Conservation (phyloP, 805 yeast genomes). For the Yamadazyma takamatsuzukensis region DNA sequence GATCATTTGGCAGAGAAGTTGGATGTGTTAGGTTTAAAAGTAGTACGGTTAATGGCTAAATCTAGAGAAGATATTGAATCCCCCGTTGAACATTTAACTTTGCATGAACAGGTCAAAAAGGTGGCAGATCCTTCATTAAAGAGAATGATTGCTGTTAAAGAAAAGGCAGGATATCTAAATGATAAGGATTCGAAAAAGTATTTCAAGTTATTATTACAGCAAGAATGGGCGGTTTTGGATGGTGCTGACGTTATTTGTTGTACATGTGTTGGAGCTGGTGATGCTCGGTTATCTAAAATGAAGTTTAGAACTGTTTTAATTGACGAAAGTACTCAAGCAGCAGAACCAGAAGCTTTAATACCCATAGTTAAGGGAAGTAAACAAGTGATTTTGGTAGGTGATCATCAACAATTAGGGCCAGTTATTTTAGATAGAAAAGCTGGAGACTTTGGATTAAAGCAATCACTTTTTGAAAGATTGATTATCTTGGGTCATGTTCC, state of each 20-base stretch:
- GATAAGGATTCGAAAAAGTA: slow-evolving; percentile 43
- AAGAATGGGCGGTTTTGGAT: slow-evolving; percentile 49
- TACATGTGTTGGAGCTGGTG: slow-evolving; percentile 93
- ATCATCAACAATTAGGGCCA: slow-evolving; percentile 94
- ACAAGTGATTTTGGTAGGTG: slow-evolving; percentile 89
- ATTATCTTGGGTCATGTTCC: slow-evolving; percentile 81
- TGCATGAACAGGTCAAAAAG: slow-evolving; percentile 49
- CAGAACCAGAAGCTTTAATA: slow-evolving; percentile 87
- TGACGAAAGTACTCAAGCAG: slow-evolving; percentile 92
- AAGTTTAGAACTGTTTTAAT: slow-evolving; percentile 76
- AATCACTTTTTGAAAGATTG: slow-evolving; percentile 83
- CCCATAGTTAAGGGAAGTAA: slow-evolving; percentile 88
- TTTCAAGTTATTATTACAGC: slow-evolving; percentile 6
- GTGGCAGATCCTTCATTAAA: slow-evolving; percentile 54
- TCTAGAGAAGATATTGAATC: slow-evolving; percentile 79
- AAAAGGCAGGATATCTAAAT: slow-evolving; percentile 68
- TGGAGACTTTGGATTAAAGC: slow-evolving; percentile 80
- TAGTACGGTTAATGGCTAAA: slow-evolving; percentile 72
- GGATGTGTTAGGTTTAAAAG: slow-evolving; percentile 66
- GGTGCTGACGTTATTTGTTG: slow-evolving; percentile 78
- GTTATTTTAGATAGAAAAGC: slow-evolving; percentile 79
- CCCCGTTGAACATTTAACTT: slow-evolving; percentile 52
- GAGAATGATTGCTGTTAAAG: slow-evolving; percentile 54
- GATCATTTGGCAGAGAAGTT: slow-evolving; percentile 82
- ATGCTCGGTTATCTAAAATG: slow-evolving; percentile 50